Percentiles rank a stretch among this genome's conserved stretches.
Conservation (phyloP, 768 basidiomycete species). For the Leccinum imitatum region DNA sequence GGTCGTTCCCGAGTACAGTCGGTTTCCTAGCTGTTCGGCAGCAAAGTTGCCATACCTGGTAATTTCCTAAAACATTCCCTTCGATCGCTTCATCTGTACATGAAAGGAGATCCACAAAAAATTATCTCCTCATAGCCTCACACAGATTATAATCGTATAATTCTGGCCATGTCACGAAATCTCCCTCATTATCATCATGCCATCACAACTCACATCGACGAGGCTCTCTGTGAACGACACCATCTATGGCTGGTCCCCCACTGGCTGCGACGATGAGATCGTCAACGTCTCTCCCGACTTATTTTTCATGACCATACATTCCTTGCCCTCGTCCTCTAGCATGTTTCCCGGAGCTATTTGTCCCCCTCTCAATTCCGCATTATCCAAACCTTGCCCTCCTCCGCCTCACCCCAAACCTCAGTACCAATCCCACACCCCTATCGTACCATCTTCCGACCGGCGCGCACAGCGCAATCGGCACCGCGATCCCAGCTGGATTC, state of each 20-base stretch:
- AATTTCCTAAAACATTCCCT: background rate
- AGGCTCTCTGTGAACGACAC: slow-evolving; percentile 15
- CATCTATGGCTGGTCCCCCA: slow-evolving; percentile 31
- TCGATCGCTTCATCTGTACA: background rate
- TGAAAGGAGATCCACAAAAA: background rate
- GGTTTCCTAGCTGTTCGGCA: slow-evolving; percentile 7
- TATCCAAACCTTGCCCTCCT: background rate
- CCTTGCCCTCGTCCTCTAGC: slow-evolving; percentile 2
- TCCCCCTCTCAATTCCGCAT: slow-evolving; percentile 15
- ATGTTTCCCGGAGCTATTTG: slow-evolving; percentile 11
- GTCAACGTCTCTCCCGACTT: slow-evolving; percentile 23
- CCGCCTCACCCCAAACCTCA: background rate
- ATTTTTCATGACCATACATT: slow-evolving; percentile 6
- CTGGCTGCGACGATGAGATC: slow-evolving; percentile 29
- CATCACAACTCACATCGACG: background rate
- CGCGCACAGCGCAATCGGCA: slow-evolving; percentile 40
- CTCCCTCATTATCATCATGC: background rate
- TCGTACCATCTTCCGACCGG: slow-evolving; percentile 40
- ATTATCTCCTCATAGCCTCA: background rate
- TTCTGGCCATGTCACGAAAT: background rate
- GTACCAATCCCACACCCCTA: background rate
- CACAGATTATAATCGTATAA: background rate
- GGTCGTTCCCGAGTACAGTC: background rate
- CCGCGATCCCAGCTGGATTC: slow-evolving; percentile 57
- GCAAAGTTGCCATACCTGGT: slow-evolving; percentile 9